Base-by-base conservation (phyloP, 805 yeast genomes). In the Candida tallmaniae region DNA sequence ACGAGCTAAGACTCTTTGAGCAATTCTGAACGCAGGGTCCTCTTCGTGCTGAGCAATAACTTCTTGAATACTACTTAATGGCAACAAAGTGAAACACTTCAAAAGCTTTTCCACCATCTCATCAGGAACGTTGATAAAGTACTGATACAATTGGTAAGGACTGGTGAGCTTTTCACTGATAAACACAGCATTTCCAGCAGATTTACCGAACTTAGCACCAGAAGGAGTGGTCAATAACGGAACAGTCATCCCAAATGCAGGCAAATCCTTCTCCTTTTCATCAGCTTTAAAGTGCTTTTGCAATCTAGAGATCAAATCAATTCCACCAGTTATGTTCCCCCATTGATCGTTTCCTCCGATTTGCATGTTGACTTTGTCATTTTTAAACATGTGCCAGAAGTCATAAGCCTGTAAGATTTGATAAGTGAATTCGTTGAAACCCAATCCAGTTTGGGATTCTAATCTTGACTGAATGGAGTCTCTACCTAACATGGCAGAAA, bases 341-440 rank as follows among this genome's bases (percentile, higher is more conserved):
- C 96, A 93, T 59, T 93, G 98, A 55, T 93, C 98, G 52, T 84
- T 88, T 5, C 98, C 98, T 16, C 98, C 98, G 23, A 84, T 79
- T 62, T 93, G 97, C 10, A 88, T 59, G 27, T 70, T 67, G 27
- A 89, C 89, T 3, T 65, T 58, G 23, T 74, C 59, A 11, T 73
- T 54, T 24, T 70, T 70, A 62, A 76, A 78, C 38, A 93, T 61
- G 52, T 89, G 87, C 70, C 82, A 87, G 52, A 87, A 93, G 54
- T 93, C 98, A 55, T 76, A 93, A 0, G 96, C 97, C 58, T 93
- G 98, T 36, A 93, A 62, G 13, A 90, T 65, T 52, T 93, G 98
- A 56, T 93, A 93, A 1, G 95, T 74, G 54, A 93, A 93, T 60
- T 93, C 98, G 51, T 90, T 88, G 59, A 83, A 93, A 0, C 97